These are phyloP conservation scores for Apiospora pterosperma DNA, from an alignment of 2,329 filamentous ascomycete species.

Conservation along the genomic window DNA sequence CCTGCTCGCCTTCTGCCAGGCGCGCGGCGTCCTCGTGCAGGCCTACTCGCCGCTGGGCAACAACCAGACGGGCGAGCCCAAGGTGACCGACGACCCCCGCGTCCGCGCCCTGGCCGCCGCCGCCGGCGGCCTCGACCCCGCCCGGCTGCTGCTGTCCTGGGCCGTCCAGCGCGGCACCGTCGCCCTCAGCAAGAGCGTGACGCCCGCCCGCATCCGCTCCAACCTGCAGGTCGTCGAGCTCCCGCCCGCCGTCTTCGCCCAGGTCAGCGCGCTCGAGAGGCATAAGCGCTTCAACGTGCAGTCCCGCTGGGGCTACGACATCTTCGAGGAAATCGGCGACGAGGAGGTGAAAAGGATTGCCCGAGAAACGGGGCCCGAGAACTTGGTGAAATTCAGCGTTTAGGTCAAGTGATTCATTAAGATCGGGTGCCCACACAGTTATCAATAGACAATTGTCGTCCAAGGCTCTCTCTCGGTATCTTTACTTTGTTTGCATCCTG, in stretches of 20 bases:
- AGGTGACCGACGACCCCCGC: constrained; percentile 45
- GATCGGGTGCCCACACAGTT: too few relatives aligned
- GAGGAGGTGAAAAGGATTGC: constrained; percentile 31
- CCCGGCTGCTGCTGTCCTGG: constrained; percentile 43
- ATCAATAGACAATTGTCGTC: too few relatives aligned
- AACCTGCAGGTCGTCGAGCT: constrained; percentile 37
- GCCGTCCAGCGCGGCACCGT: constrained; percentile 40
- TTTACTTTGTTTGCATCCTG: too few relatives aligned
- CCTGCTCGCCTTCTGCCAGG: constrained; percentile 53
- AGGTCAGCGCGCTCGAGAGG: constrained; percentile 35
- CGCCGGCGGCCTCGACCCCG: constrained; percentile 34
- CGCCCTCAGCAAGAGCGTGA: constrained; percentile 43
- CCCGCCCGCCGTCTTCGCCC: constrained; percentile 31
- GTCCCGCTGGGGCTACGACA: constrained; percentile 38
- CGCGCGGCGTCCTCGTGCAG: constrained; percentile 57
- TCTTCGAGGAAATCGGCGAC: constrained; percentile 39
- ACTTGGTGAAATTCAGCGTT: constrained; percentile 14
- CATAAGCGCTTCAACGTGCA: constrained; percentile 42
- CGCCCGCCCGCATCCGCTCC: constrained; percentile 35
- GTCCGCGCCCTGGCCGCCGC: constrained; percentile 44
- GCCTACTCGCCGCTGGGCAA: constrained; percentile 65
- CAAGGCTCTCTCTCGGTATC: too few relatives aligned
- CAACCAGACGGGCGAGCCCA: constrained; percentile 41
- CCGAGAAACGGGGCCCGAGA: constrained; percentile 29
- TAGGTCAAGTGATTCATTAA: too few relatives aligned